Evolutionary conservation across 2,329 filamentous ascomycete species (phyloP).

Genomic region (Daldinia eschscholtzii): DNA sequence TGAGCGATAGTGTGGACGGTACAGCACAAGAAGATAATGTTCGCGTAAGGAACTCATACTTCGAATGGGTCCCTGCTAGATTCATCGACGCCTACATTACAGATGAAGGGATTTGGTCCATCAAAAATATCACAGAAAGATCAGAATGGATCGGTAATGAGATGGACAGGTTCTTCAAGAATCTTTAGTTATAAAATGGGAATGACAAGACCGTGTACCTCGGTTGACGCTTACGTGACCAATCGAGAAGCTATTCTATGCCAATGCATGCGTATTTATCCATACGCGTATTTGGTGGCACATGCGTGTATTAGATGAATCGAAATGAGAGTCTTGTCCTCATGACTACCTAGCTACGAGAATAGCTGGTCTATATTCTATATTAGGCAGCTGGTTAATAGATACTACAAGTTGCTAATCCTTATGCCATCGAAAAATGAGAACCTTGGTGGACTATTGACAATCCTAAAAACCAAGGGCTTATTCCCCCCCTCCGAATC

Average conservation of each 20-base stretch:
- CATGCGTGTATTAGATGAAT: not conserved
- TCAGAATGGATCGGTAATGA: constrained; percentile 56
- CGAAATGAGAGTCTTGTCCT: not conserved
- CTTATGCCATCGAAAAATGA: constrained; percentile 10
- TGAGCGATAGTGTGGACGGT: constrained; percentile 7
- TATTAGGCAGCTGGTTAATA: constrained; percentile 30
- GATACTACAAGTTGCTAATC: not conserved
- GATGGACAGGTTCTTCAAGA: constrained; percentile 59
- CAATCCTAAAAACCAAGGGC: constrained; percentile 13
- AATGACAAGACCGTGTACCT: not conserved
- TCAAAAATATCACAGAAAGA: constrained; percentile 56
- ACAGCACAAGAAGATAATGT: constrained; percentile 44
- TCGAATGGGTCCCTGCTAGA: constrained; percentile 68
- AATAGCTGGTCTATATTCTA: constrained; percentile 16
- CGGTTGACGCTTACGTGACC: not conserved
- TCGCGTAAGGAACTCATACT: constrained; percentile 65
- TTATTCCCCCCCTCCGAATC: not conserved
- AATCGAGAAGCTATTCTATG: not conserved
- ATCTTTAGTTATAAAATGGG: constrained; percentile 50
- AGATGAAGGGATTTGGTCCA: constrained; percentile 62
- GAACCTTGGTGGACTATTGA: constrained; percentile 33
- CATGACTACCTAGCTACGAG: not conserved
- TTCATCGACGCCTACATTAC: constrained; percentile 68
- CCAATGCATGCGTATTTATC: not conserved
- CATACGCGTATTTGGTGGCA: not conserved